Evolutionary conservation across 2,329 filamentous ascomycete species (phyloP).

Genomic region (Xylaria multiplex): DNA sequence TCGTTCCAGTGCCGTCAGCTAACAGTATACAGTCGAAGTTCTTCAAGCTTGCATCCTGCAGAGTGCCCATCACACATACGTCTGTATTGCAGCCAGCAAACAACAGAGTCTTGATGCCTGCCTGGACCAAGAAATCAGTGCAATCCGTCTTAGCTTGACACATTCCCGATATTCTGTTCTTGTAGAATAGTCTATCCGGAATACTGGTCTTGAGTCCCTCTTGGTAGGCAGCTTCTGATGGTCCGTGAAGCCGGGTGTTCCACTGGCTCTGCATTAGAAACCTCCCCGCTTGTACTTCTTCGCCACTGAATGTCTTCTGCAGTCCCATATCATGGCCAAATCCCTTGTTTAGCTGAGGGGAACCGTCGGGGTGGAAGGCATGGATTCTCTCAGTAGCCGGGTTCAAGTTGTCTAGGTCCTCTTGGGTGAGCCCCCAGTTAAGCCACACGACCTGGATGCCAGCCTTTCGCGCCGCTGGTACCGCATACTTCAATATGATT

Average conservation of each 20-base stretch:
- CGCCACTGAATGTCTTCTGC: background rate
- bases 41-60: constrained; percentile 1
- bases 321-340: background rate
- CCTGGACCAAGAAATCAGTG: background rate
- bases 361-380: background rate
- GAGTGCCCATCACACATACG: background rate
- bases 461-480: constrained; percentile 4
- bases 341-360: background rate
- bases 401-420: background rate
- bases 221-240: background rate
- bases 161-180: constrained; percentile 1
- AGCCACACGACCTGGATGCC: constrained; percentile 1
- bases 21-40: constrained; percentile 2
- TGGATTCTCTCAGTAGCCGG: background rate
- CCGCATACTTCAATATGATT: background rate
- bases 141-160: background rate
- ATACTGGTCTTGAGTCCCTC: background rate
- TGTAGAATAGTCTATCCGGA: background rate
- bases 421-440: background rate
- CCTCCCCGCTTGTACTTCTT: background rate
- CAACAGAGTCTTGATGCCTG: constrained; percentile 5
- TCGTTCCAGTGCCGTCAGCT: background rate
- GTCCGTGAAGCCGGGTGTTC: background rate
- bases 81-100: constrained; percentile 5
- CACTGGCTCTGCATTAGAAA: constrained; percentile 5